Conservation (phyloP, 2,329 filamentous ascomycete species). For the Ceratocystis papillata region DNA sequence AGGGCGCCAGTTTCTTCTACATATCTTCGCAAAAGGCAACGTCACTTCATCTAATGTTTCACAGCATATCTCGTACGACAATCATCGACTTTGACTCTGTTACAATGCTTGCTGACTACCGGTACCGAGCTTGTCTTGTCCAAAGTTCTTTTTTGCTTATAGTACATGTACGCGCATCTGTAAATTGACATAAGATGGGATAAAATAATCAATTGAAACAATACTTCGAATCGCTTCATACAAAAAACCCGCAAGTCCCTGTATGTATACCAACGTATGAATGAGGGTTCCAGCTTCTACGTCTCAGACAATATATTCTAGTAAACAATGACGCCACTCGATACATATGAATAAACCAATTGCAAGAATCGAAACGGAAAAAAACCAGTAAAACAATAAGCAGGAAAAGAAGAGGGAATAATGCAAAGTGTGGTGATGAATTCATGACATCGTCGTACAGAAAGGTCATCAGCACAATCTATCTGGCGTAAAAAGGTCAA, state of each 20-base stretch:
- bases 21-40: no score
- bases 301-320: conserved; percentile 12
- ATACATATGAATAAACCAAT: conserved; percentile 3
- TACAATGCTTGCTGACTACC: no score
- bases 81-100: no score
- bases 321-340: conserved; percentile 11
- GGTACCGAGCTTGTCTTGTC: no score
- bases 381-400: conserved; percentile 3
- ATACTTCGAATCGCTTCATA: not conserved
- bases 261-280: not conserved
- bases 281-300: not conserved
- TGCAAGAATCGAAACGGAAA: not conserved
- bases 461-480: conserved; percentile 11
- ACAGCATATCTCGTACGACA: no score
- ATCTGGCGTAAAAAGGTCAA: conserved; percentile 11
- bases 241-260: not conserved
- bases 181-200: not conserved
- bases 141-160: no score
- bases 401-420: conserved; percentile 14
- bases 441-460: conserved; percentile 12
- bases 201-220: conserved; percentile 7
- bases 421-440: conserved; percentile 12
- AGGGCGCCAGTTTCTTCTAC: no score
- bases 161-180: no score
- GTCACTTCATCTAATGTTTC: no score